Conservation (phyloP, 352 stramenopile species). For the Globisporangium megalacanthum region DNA sequence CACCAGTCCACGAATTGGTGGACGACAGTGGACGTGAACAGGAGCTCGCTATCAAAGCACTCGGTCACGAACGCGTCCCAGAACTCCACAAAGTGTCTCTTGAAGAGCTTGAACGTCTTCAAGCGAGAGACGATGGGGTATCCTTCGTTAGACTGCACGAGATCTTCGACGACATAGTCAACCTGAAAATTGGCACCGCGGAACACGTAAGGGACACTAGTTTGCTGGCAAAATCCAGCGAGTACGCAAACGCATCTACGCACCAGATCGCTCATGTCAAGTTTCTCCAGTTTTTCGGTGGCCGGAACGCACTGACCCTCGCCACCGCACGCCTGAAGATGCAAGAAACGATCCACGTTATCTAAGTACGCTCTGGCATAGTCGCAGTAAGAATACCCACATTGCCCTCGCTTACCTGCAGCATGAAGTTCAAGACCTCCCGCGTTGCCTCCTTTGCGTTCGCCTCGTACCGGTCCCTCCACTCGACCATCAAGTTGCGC, state of each 20-base stretch:
- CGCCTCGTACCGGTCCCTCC: slow-evolving; percentile 68
- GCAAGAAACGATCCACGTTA: background rate
- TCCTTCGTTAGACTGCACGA: slow-evolving; percentile 48
- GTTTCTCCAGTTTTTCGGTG: slow-evolving; percentile 45
- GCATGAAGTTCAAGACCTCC: slow-evolving; percentile 75
- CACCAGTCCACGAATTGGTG: slow-evolving; percentile 76
- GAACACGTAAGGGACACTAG: no score
- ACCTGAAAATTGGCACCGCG: slow-evolving; percentile 9
- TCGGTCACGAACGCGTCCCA: slow-evolving; percentile 76
- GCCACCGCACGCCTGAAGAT: slow-evolving; percentile 45
- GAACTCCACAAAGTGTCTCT: slow-evolving; percentile 63
- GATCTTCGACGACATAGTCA: slow-evolving; percentile 56
- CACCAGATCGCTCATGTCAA: slow-evolving; percentile 71
- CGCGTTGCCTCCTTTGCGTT: slow-evolving; percentile 41
- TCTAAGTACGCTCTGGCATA: no score
- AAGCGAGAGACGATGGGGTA: slow-evolving; percentile 64
- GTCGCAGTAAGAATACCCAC: background rate
- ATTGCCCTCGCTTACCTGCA: slow-evolving; percentile 28
- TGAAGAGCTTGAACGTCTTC: slow-evolving; percentile 60
- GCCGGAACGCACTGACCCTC: slow-evolving; percentile 40
- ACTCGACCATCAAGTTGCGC: slow-evolving; percentile 47
- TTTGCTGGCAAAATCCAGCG: background rate
- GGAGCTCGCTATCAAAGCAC: slow-evolving; percentile 73
- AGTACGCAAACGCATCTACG: background rate
- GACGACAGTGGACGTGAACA: slow-evolving; percentile 65